phyloP scores from a whole-genome alignment of 257 asterid species.

The Solanum lycopersicoides region DNA sequence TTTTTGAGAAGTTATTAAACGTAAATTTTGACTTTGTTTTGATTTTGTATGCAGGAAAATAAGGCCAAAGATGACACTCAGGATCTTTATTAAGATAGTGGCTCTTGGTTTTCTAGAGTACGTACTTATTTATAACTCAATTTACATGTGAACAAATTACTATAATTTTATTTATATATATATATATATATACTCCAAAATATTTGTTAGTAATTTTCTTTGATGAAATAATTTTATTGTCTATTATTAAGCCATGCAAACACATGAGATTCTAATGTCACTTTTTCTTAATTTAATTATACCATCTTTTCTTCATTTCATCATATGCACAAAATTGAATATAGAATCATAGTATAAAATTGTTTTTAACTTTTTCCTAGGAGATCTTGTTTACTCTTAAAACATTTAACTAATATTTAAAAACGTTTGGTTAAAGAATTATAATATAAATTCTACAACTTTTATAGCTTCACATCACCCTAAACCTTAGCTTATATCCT shows the following conservation, averaged over 20 bases:
- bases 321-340: background rate
- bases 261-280: background rate
- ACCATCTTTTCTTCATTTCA: background rate
- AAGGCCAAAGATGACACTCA: conserved; percentile 68
- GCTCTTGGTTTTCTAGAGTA: conserved; percentile 84
- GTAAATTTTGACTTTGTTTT: background rate
- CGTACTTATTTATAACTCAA: background rate
- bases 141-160: background rate
- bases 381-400: background rate
- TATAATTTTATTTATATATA: background rate
- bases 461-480: background rate
- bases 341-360: background rate
- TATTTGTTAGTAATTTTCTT: background rate
- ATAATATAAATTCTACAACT: background rate
- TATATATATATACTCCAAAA: background rate
- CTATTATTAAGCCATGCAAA: background rate
- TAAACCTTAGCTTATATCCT: background rate
- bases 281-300: background rate
- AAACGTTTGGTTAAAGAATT: background rate
- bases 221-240: background rate
- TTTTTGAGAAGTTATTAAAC: background rate
- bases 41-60: conserved; percentile 50
- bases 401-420: background rate
- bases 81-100: conserved; percentile 44
- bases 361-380: background rate